Base-by-base conservation (phyloP, 2,329 filamentous ascomycete genomes). In the Fonsecaea pedrosoi region DNA sequence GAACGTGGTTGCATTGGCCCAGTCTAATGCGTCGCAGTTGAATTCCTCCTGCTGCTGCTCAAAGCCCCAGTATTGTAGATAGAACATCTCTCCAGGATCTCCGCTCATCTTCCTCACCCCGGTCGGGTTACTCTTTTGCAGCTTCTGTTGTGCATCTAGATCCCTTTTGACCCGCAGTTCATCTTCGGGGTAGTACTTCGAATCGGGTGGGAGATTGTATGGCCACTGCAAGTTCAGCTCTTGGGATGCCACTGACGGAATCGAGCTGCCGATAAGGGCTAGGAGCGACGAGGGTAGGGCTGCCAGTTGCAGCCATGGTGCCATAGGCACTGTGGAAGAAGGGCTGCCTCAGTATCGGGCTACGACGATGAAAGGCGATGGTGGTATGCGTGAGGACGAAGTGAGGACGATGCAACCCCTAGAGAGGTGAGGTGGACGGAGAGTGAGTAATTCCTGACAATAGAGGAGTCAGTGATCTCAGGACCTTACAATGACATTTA, bases 61-160 rank as follows among this genome's bases (percentile, higher is more conserved):
- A 61, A 81, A 81, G 18, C 72, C 60, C 81, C 81, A 83, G 69
- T 82, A 83, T 38, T 81, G 75, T 38, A 78, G 72, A 59, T 78
- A 81, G 73, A 83, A 83, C 71, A 82, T 83, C 70, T 83, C 80
- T 10, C 81, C 80, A 54, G 80, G 77, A 50, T 83, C 80, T 5
- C 69, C 70, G 50, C 75, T 79, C 81, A 83, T 83, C 66, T 83
- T 83, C 35, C 75, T 75, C 53, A 82, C 75, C 4, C 74, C 77
- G 0, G 68, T 68, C 9, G 74, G 69, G 2, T 74, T 64, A 18
- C 34, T 58, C 21, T 71, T 72, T 13, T 73, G 70, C n/a, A 79
- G 70, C 42, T 73, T 74, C 6, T 72, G 65, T 42, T 75, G 74
- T n/a, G 77, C 72, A 2, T 74, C 74, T 30, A 72, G 72, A 71